Base-by-base conservation (phyloP, 2,329 filamentous ascomycete species). In the Alternaria rosae region DNA sequence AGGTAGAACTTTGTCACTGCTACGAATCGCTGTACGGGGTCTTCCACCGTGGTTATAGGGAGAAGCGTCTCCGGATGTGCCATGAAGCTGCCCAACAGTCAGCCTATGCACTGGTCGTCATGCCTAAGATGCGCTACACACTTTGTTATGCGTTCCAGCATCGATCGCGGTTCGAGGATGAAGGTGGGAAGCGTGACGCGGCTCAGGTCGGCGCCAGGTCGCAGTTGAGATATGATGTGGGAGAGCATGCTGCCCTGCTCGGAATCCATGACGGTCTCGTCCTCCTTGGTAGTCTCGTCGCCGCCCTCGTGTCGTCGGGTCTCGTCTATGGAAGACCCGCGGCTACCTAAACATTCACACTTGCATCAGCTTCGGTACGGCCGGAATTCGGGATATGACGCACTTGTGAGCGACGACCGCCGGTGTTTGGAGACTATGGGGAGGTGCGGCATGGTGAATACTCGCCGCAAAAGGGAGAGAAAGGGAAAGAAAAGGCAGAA, bases 61-160 rank as follows among this genome's bases (percentile, higher is more conserved):
- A 99, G 88, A 30, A 99, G 89, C 75, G 93, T 96, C 81, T 99
- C 95, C 42, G 95, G 95, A 78, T 99, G 95, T 73, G 94, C 96
- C 95, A 99, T 99, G 85, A 99, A 99, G 85, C 94, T 97, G 77
- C 45, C 54, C 35, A 42, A 44, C 54, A 28, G 71, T 78, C 54
- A 72, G 67, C 59, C 59, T 52, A 32, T n/a, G 13, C 17, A 15
- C 20, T 28, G 30, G 11, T 8, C 20, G 6, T 20, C 15, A 10
- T 3, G 25, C 25, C 15, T 23, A 17, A 10, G n/a, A 25, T n/a
- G 11, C n/a, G 15, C 15, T 45, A 83, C 89, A 70, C 84, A 97
- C 94, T 99, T 99, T 75, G 95, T 99, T 79, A 99, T 99, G 72
- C 95, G 89, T 82, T 99, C 95, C 73, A 99, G 84, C 95, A 99